Base-by-base conservation (phyloP, 116 monocot genomes). In the Phalaenopsis hybrid region DNA sequence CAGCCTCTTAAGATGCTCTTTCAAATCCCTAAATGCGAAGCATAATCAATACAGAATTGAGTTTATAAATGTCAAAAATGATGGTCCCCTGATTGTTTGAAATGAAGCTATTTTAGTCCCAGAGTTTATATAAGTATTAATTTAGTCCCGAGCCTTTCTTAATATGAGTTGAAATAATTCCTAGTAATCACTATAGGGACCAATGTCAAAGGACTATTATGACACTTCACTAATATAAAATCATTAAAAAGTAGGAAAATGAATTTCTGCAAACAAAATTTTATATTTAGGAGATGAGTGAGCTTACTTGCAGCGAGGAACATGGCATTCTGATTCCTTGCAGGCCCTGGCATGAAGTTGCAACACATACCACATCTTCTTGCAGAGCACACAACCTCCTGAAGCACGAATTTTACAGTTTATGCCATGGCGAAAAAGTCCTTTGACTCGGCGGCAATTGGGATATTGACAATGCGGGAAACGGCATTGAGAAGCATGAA, bases 301-400 rank as follows among this genome's bases (percentile, higher is more conserved):
- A 77, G 82, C 83, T 23, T 34, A 95, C 95, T 78, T 89, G 95
- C 95, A 95, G 9, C 95, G 91, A 4, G 95, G 95, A 50, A 95
- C 95, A 46, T 78, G 82, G 78, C 95, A 95, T 41, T 86, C 91
- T 17, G 91, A 86, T 79, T 95, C 92, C 84, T 92, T 95, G 81
- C 95, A 95, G 50, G 95, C 92, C 74, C 92, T 88, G 58, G 95
- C 91, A 88, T 95, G 95, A 23, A 95, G 92, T 80, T 92, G 95
- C 25, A 95, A 89, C 15, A 95, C 88, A 80, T 92, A 92, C 95
- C 95, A 95, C 95, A 95, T 92, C 59, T 88, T 95, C 83, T 92
- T 92, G 79, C 95, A 95, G 10, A 92, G 84, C 57, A 84, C 37
- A 74, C 95, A 95, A 75, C 95, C 95, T 51, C 92, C 89, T 43